A percentile compares a stretch with the other conserved stretches of the same genome.
These are phyloP conservation scores for Trichosporon sp. DNA, from an alignment of 1,284 basidiomycete genomes.

Conservation along the genomic window DNA sequence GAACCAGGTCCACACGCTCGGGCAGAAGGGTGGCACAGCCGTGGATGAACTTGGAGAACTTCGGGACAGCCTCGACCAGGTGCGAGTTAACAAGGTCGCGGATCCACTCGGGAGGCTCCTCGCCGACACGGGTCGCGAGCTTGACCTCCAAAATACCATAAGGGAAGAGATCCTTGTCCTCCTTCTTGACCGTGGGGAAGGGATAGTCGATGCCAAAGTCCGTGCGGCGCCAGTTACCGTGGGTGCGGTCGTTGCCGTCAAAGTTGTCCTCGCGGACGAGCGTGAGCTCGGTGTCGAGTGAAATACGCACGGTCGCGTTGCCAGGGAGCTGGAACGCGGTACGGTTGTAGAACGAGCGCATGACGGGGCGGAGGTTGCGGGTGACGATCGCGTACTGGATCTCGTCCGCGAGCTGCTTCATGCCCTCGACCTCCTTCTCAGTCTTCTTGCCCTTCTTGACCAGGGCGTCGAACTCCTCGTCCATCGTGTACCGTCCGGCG, in stretches of 20 bases:
- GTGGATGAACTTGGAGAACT: slow-evolving; percentile 86
- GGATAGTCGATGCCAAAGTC: slow-evolving; percentile 92
- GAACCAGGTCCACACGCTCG: slow-evolving; percentile 92
- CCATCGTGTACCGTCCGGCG: slow-evolving; percentile 84
- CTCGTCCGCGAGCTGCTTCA: slow-evolving; percentile 95
- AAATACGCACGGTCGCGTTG: slow-evolving; percentile 95
- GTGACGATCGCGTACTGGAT: slow-evolving; percentile 88
- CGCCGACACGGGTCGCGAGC: slow-evolving; percentile 91
- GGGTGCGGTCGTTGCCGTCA: slow-evolving; percentile 73
- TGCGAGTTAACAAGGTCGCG: slow-evolving; percentile 90
- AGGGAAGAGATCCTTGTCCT: slow-evolving; percentile 91
- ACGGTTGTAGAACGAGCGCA: slow-evolving; percentile 98
- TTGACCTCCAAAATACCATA: slow-evolving; percentile 94
- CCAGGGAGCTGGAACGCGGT: slow-evolving; percentile 98
- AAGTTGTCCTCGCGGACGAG: slow-evolving; percentile 96
- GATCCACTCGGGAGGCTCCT: slow-evolving; percentile 95
- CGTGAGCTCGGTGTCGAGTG: slow-evolving; percentile 92
- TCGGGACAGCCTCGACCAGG: slow-evolving; percentile 87
- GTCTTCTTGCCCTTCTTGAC: slow-evolving; percentile 90
- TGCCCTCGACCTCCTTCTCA: slow-evolving; percentile 85
- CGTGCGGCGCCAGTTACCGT: slow-evolving; percentile 87
- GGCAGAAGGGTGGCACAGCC: slow-evolving; percentile 91
- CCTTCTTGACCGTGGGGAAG: slow-evolving; percentile 69
- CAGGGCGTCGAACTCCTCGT: slow-evolving; percentile 85
- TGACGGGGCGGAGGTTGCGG: slow-evolving; percentile 82